phyloP scores from a whole-genome alignment of 139 green algal genomes.

The Coccomyxa sp. region DNA sequence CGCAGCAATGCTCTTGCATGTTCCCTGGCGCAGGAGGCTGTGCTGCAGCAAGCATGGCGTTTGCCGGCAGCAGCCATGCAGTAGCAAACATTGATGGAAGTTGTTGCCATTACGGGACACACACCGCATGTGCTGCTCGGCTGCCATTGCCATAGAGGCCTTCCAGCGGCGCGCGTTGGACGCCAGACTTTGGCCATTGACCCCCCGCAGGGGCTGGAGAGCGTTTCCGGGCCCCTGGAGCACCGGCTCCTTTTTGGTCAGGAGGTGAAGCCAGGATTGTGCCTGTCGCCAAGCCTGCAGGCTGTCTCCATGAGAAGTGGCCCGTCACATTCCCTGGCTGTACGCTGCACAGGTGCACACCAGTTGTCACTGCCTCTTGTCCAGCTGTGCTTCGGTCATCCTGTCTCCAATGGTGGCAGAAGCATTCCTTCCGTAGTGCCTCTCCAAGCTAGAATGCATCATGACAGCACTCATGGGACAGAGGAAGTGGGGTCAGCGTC shows the following conservation, averaged over 20 bases:
- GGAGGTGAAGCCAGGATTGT: neutral
- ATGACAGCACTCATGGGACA: neutral
- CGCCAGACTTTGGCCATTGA: neutral
- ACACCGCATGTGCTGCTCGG: too few relatives aligned
- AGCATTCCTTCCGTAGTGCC: neutral
- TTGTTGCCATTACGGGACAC: too few relatives aligned
- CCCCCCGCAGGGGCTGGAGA: neutral
- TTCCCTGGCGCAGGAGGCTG: neutral
- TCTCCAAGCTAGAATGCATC: neutral
- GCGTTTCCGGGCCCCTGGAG: neutral
- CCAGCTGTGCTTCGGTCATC: neutral
- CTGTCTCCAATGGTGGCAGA: neutral
- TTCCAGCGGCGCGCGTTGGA: neutral
- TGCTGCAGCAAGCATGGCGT: neutral
- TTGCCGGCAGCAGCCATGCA: too few relatives aligned
- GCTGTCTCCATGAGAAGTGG: slow-evolving; percentile 2
- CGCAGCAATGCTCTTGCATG: neutral
- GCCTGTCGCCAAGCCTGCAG: neutral
- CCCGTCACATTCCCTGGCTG: slow-evolving; percentile 3
- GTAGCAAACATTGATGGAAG: too few relatives aligned
- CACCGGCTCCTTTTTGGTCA: neutral
- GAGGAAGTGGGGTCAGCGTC: neutral
- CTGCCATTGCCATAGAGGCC: neutral
- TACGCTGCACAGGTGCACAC: neutral
- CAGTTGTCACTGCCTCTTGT: neutral